These are phyloP conservation scores for Pterocarpus santalinus DNA, from an alignment of 306 rosid species.

Conservation along the genomic window DNA sequence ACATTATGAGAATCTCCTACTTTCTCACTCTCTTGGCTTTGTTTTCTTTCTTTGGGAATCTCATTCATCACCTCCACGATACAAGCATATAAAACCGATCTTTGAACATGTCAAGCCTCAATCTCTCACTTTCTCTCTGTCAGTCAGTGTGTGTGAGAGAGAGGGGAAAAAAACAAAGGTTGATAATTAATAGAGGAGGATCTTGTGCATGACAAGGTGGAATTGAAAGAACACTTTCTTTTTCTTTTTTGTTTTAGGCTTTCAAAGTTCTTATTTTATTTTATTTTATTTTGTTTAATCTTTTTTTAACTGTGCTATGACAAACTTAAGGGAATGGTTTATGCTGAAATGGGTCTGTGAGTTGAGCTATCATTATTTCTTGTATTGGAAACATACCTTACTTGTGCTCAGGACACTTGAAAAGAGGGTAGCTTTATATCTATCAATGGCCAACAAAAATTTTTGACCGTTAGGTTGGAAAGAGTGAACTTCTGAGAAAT, in stretches of 20 bases:
- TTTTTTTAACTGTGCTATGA: conserved; percentile 11
- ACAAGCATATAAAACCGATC: conserved; percentile 70
- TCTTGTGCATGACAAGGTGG: conserved; percentile 54
- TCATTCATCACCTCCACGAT: conserved; percentile 75
- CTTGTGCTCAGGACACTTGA: conserved; percentile 61
- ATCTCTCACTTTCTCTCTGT: conserved; percentile 56
- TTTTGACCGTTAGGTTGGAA: conserved; percentile 62
- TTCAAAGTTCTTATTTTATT: neutral
- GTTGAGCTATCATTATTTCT: conserved; percentile 72
- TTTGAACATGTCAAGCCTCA: conserved; percentile 75
- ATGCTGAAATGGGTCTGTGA: conserved; percentile 41
- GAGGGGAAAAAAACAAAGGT: conserved; percentile 38
- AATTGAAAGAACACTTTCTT: conserved; percentile 44
- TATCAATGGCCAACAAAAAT: conserved; percentile 35
- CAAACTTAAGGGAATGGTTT: conserved; percentile 38
- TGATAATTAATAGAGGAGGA: conserved; percentile 53
- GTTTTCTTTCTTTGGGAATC: conserved; percentile 68
- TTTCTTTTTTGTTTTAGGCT: conserved; percentile 21
- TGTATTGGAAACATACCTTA: conserved; percentile 83
- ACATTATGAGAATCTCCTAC: conserved; percentile 57
- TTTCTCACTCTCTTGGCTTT: conserved; percentile 42
- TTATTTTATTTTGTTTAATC: neutral
- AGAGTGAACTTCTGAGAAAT: conserved; percentile 43
- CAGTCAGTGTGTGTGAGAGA: conserved; percentile 45
- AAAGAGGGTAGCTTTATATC: conserved; percentile 58